Percentiles rank a stretch among this genome's conserved stretches.
These are phyloP conservation scores for Cyberlindnera suaveolens DNA, from an alignment of 805 yeast species.

Conservation along the genomic window DNA sequence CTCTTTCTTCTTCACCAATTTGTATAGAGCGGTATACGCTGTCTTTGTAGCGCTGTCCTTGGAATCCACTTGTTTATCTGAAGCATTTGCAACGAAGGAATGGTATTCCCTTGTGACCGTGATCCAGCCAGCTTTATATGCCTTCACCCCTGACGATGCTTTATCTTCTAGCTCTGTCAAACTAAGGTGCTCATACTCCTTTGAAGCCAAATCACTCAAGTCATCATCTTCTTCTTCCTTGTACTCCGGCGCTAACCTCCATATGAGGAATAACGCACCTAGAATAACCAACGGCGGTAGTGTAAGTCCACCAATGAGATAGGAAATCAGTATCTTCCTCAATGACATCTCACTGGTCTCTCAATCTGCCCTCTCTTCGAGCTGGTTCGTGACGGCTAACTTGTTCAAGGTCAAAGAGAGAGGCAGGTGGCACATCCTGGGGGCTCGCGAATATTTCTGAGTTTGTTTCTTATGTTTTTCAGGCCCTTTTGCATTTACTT, in stretches of 20 bases:
- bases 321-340: constrained; percentile 32
- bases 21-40: constrained; percentile 57
- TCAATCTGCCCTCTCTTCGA: background rate
- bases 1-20: constrained; percentile 36
- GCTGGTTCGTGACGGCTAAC: too few species aligned
- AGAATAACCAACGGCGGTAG: constrained; percentile 56
- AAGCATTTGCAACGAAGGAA: constrained; percentile 32
- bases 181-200: constrained; percentile 30
- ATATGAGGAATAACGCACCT: constrained; percentile 33
- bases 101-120: constrained; percentile 78
- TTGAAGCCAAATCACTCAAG: constrained; percentile 14
- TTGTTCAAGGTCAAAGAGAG: too few species aligned
- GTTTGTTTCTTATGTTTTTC: too few species aligned
- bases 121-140: constrained; percentile 70
- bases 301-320: constrained; percentile 77
- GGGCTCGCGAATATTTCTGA: too few species aligned
- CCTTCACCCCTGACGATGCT: constrained; percentile 53
- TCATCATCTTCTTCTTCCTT: constrained; percentile 21
- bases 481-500: too few species aligned
- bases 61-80: constrained; percentile 29
- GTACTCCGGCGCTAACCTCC: constrained; percentile 27
- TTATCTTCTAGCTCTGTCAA: constrained; percentile 63
- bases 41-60: constrained; percentile 31
- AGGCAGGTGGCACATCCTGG: too few species aligned
- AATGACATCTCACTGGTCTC: constrained; percentile 1